These are phyloP conservation scores for Chamaenerion angustifolium DNA, from an alignment of 345 rosid species.

Conservation along the genomic window DNA sequence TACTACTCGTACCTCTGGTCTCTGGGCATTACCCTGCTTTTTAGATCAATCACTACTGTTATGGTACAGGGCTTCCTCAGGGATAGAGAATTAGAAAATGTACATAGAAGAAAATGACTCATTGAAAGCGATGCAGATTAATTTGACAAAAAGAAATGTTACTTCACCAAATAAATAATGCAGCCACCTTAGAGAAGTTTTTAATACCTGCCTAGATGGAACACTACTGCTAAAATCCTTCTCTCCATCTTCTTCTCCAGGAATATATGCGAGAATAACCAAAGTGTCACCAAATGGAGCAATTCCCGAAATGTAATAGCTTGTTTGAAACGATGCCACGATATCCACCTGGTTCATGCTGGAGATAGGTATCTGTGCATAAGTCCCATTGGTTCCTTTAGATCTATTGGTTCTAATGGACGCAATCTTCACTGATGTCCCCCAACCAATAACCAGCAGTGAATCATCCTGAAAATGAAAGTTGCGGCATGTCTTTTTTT, in stretches of 20 bases:
- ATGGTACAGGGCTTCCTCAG: neutral
- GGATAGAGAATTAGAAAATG: no score
- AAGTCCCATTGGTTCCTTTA: constrained; percentile 54
- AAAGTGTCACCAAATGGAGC: constrained; percentile 98
- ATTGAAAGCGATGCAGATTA: no score
- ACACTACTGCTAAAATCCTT: constrained; percentile 58
- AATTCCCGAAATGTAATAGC: constrained; percentile 97
- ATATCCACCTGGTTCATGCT: constrained; percentile 78
- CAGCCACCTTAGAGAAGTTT: no score
- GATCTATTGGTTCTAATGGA: constrained; percentile 57
- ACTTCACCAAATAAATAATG: no score
- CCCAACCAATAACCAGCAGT: constrained; percentile 97
- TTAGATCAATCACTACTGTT: neutral
- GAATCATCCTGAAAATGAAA: constrained; percentile 53
- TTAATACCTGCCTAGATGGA: constrained; percentile 73
- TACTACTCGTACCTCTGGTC: constrained; percentile 89
- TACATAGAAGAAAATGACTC: no score
- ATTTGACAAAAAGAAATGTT: no score
- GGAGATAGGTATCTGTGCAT: constrained; percentile 34
- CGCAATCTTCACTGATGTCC: constrained; percentile 81
- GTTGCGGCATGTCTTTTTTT: neutral
- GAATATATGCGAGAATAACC: constrained; percentile 93
- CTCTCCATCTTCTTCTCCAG: constrained; percentile 67
- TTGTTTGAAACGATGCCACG: constrained; percentile 95
- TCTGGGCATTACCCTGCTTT: constrained; percentile 85